Evolutionary conservation across 2,329 filamentous ascomycete genomes (phyloP), one percentile per base, ranked within the genome.

Genomic region (Leptodontidium sp.): DNA sequence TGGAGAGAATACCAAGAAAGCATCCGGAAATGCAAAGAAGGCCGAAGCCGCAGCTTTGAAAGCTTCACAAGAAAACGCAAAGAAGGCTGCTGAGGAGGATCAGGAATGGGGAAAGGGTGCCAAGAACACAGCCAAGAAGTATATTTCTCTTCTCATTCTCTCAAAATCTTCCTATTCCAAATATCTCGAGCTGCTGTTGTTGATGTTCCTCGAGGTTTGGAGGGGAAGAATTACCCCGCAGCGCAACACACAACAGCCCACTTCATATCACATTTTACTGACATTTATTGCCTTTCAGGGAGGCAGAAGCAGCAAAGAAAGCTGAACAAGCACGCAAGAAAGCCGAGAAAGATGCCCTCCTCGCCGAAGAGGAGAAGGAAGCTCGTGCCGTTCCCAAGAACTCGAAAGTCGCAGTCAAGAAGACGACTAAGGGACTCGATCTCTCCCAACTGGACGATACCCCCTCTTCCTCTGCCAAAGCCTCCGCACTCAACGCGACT

Each of bases 41-140:
- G 94, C 94, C 71, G 94, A 98, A 61, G 90, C 89, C 2, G 95
- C 94, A 0, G 92, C 93, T 9, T 82, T 87, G 67, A 98, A 98
- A 82, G 86, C 90, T 68, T 93, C 93, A 0, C 89, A 81, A 2
- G 90, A 90, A 69, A 87, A 93, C 49, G 82, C 86, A 47, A 90
- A 90, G 81, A 87, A 84, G 65, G 88, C 88, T 4, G 87, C 84
- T 2, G 88, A 81, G 35, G 95, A 98, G 77, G 87, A 90, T 4
- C 85, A 87, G 65, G 85, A 97, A 75, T 99, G 96, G 96, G 77
- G 85, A 12, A 93, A 96, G 81, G 96, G 96, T 50, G 80, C 93
- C 65, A 99, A 98, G 84, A 91, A 86, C 74, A 93, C 84, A 76
- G 84, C 90, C 52, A 99, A 97, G 84, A 97, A 97, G 94, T 97